Conservation (phyloP, 1,284 basidiomycete genomes). For the Pseudozyma hubeiensis region DNA sequence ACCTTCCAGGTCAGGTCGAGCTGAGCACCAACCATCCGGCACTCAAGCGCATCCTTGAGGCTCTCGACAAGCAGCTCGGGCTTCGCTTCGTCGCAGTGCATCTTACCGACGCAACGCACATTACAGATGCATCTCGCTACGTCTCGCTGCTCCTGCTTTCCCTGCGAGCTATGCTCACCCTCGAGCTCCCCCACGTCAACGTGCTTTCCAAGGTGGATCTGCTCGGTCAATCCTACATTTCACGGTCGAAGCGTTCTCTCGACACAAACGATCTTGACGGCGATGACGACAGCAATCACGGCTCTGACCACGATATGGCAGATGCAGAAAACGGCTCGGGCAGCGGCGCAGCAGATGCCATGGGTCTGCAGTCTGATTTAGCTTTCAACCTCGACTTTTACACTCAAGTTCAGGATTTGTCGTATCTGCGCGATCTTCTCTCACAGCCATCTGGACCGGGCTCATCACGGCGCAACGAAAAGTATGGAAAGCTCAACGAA, state of each 20-base stretch:
- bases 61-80: slow-evolving; percentile 79
- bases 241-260: slow-evolving; percentile 23
- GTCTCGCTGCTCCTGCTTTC: slow-evolving; percentile 91
- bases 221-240: slow-evolving; percentile 70
- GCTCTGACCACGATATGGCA: slow-evolving; percentile 8
- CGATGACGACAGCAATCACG: slow-evolving; percentile 17
- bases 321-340: not conserved
- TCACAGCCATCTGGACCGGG: slow-evolving; percentile 55
- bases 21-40: slow-evolving; percentile 87
- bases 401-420: slow-evolving; percentile 95
- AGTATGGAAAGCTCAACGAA: slow-evolving; percentile 76
- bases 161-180: slow-evolving; percentile 94
- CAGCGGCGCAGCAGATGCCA: slow-evolving; percentile 6
- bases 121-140: slow-evolving; percentile 95
- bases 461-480: slow-evolving; percentile 45
- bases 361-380: slow-evolving; percentile 30
- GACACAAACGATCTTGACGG: slow-evolving; percentile 28
- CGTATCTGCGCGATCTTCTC: slow-evolving; percentile 84
- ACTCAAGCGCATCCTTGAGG: slow-evolving; percentile 76
- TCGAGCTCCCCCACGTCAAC: slow-evolving; percentile 96
- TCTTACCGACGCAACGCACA: slow-evolving; percentile 94
- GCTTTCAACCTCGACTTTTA: slow-evolving; percentile 98
- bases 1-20: slow-evolving; percentile 97
- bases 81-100: slow-evolving; percentile 89
- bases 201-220: slow-evolving; percentile 96